These are phyloP conservation scores for Pistacia atlantica DNA, from an alignment of 345 rosid species.

Conservation along the genomic window DNA sequence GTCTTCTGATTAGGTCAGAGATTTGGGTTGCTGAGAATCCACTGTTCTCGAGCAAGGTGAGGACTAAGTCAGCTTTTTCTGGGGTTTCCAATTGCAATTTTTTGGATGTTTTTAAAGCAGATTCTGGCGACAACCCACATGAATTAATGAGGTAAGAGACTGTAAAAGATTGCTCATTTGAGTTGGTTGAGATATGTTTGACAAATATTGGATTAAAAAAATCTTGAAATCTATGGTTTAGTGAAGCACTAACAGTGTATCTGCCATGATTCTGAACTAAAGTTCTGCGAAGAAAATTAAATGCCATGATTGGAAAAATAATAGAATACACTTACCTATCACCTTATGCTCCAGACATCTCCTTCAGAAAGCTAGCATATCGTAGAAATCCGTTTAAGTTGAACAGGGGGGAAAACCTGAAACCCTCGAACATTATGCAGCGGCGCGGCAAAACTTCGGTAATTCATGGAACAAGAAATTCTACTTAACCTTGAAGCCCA, in stretches of 20 bases:
- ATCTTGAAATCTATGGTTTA: too few relatives aligned
- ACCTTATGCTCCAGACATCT: not conserved
- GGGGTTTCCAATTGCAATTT: constrained; percentile 18
- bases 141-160: constrained; percentile 39
- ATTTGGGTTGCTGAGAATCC: constrained; percentile 11
- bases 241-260: not conserved
- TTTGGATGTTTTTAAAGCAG: constrained; percentile 25
- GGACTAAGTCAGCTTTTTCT: constrained; percentile 21
- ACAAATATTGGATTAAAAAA: not conserved
- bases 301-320: not conserved
- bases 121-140: constrained; percentile 37
- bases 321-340: not conserved
- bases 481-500: too few relatives aligned
- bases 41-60: constrained; percentile 13
- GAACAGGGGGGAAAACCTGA: too few relatives aligned
- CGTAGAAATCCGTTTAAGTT: too few relatives aligned
- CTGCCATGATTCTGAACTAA: not conserved
- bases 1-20: not conserved
- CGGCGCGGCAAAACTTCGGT: too few relatives aligned
- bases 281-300: constrained; percentile 9
- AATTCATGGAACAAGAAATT: too few relatives aligned
- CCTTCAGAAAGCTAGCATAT: not conserved
- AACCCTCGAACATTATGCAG: too few relatives aligned
- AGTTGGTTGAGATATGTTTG: constrained; percentile 9
- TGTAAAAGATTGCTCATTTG: constrained; percentile 21